A percentile compares a stretch with the other conserved stretches of the same genome.
Conservation (phyloP, 257 asterid species). For the Scutellaria minor region DNA sequence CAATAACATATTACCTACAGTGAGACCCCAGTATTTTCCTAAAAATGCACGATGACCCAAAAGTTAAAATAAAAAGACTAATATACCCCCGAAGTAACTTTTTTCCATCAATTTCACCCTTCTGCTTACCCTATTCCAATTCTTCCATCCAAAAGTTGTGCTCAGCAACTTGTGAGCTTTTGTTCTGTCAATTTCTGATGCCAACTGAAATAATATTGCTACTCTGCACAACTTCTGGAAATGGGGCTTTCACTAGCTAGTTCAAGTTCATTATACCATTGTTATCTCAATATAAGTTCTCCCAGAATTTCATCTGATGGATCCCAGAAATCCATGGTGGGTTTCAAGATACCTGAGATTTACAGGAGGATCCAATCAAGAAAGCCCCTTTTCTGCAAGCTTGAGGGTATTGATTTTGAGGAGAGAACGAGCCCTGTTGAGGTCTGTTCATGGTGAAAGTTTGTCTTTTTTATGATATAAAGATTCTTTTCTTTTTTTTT, state of each 20-base stretch:
- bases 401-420: conserved; percentile 55
- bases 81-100: conserved; percentile 8
- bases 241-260: conserved; percentile 51
- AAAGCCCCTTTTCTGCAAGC: conserved; percentile 50
- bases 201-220: not conserved
- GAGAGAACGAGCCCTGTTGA: conserved; percentile 72
- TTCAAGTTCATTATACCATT: conserved; percentile 35
- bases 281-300: conserved; percentile 20
- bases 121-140: conserved; percentile 27
- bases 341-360: conserved; percentile 35
- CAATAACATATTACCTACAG: not conserved
- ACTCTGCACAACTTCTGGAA: conserved; percentile 11
- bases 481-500: not conserved
- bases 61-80: not conserved
- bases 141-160: not conserved
- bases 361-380: conserved; percentile 32
- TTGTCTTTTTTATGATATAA: not conserved
- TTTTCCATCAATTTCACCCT: not conserved
- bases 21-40: not conserved
- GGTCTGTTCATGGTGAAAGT: conserved; percentile 40
- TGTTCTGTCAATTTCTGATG: not conserved
- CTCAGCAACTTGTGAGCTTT: not conserved
- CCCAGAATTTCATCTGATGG: conserved; percentile 24
- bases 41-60: conserved; percentile 16
- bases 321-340: conserved; percentile 27